Evolutionary conservation across 148 eudicot genomes (phyloP).

Genomic region (Spergularia bocconei): DNA sequence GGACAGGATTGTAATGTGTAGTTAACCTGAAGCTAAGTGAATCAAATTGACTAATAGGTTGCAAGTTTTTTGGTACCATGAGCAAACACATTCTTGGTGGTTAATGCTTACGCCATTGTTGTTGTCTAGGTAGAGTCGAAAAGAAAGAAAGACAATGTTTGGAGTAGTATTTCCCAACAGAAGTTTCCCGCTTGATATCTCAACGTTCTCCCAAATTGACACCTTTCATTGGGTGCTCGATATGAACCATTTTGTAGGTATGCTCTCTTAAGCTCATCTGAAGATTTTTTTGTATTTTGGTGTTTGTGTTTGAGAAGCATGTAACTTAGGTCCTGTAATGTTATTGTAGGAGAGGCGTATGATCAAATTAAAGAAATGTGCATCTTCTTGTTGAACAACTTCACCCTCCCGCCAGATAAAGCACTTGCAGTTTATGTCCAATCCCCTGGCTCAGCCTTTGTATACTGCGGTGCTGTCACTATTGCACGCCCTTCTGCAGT

Average conservation of each 20-base stretch:
- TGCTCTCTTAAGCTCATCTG: background rate
- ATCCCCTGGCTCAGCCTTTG: constrained; percentile 84
- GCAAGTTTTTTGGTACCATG: background rate
- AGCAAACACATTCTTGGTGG: no score
- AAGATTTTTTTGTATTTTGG: background rate
- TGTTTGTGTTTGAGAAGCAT: background rate
- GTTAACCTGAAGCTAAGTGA: background rate
- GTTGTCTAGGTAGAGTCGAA: constrained; percentile 2
- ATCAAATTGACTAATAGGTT: background rate
- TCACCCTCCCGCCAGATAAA: constrained; percentile 83
- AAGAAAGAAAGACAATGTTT: constrained; percentile 41
- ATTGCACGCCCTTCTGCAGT: constrained; percentile 87
- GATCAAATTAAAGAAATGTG: constrained; percentile 74
- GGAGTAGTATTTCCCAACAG: constrained; percentile 94
- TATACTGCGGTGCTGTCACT: constrained; percentile 90
- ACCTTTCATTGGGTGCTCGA: constrained; percentile 89
- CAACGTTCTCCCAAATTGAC: constrained; percentile 88
- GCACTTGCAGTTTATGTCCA: constrained; percentile 94
- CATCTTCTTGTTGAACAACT: constrained; percentile 76
- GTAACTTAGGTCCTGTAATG: background rate
- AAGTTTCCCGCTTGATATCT: constrained; percentile 88
- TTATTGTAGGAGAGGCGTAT: constrained; percentile 63
- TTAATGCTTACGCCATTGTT: background rate
- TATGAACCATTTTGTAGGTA: constrained; percentile 90
- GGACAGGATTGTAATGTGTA: background rate